Evolutionary conservation across 495 filamentous ascomycete genomes (phyloP).

Genomic region (Hyaloscypha variabilis): DNA sequence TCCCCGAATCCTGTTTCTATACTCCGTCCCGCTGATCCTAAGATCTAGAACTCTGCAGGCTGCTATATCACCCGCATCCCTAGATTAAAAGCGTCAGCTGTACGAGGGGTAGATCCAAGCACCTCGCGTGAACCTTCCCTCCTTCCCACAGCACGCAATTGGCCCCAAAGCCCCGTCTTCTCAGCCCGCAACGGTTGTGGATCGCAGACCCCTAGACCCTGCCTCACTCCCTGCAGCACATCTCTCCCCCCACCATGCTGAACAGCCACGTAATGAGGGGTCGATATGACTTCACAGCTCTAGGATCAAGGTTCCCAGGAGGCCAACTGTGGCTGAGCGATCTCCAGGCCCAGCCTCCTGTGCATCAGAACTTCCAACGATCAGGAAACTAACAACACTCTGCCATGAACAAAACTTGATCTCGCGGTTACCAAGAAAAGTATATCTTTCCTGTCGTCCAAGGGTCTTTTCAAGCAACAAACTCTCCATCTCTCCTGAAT

Average conservation of each 20-base stretch:
- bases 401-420: background rate
- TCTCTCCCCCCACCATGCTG: background rate
- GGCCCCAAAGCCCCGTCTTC: background rate
- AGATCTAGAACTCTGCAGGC: background rate
- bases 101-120: background rate
- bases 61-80: background rate
- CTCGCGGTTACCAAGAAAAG: background rate
- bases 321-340: background rate
- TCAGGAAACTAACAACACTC: background rate
- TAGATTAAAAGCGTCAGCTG: background rate
- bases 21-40: background rate
- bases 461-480: background rate
- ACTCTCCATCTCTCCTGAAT: background rate
- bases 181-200: background rate
- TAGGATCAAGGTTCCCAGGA: background rate
- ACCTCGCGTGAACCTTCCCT: constrained; percentile 1
- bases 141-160: background rate
- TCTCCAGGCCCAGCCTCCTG: background rate
- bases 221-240: background rate
- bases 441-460: background rate
- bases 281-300: constrained; percentile 5
- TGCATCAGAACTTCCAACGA: background rate
- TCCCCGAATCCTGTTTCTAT: background rate
- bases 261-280: constrained; percentile 1
- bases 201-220: background rate